Evolutionary conservation across 257 asterid species (phyloP).

Genomic region (Solanum clarkiae): DNA sequence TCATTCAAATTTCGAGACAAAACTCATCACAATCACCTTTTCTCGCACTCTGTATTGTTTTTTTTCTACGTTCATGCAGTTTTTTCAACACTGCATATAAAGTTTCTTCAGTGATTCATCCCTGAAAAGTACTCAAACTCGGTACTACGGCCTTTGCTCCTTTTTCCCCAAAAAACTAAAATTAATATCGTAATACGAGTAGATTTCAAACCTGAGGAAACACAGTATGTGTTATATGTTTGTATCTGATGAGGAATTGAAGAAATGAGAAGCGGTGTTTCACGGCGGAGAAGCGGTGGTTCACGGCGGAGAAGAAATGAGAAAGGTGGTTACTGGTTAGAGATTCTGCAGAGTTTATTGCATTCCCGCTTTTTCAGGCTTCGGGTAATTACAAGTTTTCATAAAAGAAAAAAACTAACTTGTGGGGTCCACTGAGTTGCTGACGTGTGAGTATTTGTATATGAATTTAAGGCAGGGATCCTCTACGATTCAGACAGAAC

Average conservation of each 20-base stretch:
- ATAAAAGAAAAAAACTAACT: background rate
- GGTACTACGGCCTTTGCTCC: background rate
- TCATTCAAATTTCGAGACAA: background rate
- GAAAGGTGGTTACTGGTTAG: slow-evolving; percentile 8
- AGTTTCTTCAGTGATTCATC: background rate
- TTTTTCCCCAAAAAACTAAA: background rate
- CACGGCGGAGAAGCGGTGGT: slow-evolving; percentile 10
- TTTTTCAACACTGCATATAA: background rate
- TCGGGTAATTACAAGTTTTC: slow-evolving; percentile 8
- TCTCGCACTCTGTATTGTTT: background rate
- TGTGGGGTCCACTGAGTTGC: background rate
- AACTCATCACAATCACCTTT: background rate
- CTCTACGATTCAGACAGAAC: background rate
- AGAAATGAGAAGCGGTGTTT: background rate
- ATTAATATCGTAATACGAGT: background rate
- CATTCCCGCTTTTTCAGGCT: slow-evolving; percentile 46
- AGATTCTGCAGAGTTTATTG: background rate
- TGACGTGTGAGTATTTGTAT: background rate
- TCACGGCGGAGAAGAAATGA: slow-evolving; percentile 7
- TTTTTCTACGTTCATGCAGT: background rate
- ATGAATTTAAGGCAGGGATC: background rate
- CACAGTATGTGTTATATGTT: background rate
- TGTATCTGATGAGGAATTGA: background rate
- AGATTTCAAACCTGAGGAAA: background rate
- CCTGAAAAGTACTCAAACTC: background rate